A percentile compares a stretch with the other conserved stretches of the same genome.
Evolutionary conservation across 345 rosid genomes (phyloP).

Genomic region (Cardamine chenopodiifolia): DNA sequence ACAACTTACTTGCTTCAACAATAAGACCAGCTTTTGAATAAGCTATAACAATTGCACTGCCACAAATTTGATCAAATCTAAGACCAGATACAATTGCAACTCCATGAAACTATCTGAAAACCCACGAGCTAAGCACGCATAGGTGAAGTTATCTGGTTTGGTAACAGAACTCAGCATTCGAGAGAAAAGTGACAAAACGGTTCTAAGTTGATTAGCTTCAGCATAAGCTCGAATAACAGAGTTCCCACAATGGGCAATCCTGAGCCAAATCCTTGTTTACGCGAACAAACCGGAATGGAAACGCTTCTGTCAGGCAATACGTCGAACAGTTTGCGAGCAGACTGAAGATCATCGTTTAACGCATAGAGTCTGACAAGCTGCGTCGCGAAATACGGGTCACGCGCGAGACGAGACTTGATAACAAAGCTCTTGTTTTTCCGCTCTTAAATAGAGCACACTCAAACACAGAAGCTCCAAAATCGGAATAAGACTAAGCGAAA

Average conservation of each 20-base stretch:
- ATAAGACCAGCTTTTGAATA: conserved; percentile 60
- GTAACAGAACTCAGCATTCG: conserved; percentile 54
- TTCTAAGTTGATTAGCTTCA: conserved; percentile 42
- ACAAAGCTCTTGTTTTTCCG: conserved; percentile 59
- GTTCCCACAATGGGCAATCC: too few relatives aligned
- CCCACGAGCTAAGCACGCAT: conserved; percentile 67
- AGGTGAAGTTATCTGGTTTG: conserved; percentile 73
- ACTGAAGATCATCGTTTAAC: conserved; percentile 47
- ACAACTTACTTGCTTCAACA: conserved; percentile 63
- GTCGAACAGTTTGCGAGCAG: conserved; percentile 77
- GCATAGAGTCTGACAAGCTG: conserved; percentile 58
- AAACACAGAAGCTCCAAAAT: background rate
- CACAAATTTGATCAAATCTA: conserved; percentile 56
- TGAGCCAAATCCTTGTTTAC: too few relatives aligned
- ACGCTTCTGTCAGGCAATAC: conserved; percentile 67
- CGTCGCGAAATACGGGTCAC: conserved; percentile 73
- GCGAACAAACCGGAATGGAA: too few relatives aligned
- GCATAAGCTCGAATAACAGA: conserved; percentile 78
- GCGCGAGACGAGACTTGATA: conserved; percentile 50
- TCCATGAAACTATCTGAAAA: conserved; percentile 70
- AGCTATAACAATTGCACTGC: conserved; percentile 68
- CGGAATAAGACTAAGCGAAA: background rate
- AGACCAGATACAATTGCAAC: conserved; percentile 57
- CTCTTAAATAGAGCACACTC: background rate
- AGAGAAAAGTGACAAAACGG: conserved; percentile 47